These are phyloP conservation scores for Tilletia indica DNA, from an alignment of 1,284 basidiomycete species.

Conservation along the genomic window DNA sequence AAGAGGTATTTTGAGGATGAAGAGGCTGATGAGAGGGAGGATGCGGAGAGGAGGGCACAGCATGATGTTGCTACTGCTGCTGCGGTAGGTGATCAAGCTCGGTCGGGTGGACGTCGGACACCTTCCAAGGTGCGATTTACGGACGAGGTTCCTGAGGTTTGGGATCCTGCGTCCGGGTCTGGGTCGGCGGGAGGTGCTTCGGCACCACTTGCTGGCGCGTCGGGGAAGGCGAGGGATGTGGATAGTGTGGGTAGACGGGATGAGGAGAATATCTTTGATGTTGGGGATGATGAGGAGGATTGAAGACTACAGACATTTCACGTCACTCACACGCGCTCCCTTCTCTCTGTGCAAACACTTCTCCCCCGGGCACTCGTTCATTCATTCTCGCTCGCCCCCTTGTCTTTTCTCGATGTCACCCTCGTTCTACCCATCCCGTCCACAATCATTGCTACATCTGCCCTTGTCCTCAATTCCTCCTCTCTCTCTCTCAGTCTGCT, in stretches of 20 bases:
- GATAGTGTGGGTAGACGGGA: constrained; percentile 22
- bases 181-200: neutral
- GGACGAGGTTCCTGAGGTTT: neutral
- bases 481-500: no score
- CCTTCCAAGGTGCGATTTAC: constrained; percentile 10
- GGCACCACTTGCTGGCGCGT: neutral
- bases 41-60: neutral
- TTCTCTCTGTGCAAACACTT: no score
- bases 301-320: neutral
- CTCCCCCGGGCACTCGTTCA: no score
- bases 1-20: constrained; percentile 2
- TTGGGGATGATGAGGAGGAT: constrained; percentile 57
- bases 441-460: no score
- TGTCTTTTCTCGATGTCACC: no score
- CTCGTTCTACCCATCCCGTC: no score
- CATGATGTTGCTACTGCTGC: neutral
- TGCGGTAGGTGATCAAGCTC: neutral
- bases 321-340: no score
- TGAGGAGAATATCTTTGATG: constrained; percentile 58
- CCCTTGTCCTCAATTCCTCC: no score
- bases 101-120: neutral
- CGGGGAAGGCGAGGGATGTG: constrained; percentile 37
- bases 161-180: neutral
- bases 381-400: no score
- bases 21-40: no score